Evolutionary conservation across 495 filamentous ascomycete species (phyloP), one percentile per base, ranked within the genome.

Genomic region (Neurospora hispaniola): DNA sequence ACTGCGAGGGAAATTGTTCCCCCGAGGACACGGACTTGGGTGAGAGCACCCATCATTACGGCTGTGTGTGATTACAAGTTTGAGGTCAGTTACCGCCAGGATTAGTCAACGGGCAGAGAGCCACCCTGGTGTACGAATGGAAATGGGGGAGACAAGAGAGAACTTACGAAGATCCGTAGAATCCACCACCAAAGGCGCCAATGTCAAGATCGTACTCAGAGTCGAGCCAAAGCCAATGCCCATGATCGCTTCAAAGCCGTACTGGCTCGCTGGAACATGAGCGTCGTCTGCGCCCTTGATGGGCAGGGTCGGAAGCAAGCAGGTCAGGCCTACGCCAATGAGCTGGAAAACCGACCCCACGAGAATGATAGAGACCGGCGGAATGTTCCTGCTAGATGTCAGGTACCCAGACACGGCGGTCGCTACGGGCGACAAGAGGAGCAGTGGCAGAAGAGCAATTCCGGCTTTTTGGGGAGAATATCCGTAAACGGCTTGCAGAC

Each of bases 21-120:
- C 11, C 86, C 85, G 1, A 88, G 80, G 20, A 87, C 82, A 4
- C 86, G 81, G 35, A 85, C 71, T 73, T 88, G 86, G 0, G 83
- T 85, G 8, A 86, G 70, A 7, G 81, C 80, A 3, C 84, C 84
- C 76, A 85, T 85, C 2, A 39, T 43, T 35, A 77, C 76, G 14
- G 66, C 75, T 75, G 43, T 20, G 20, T 38, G 23, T 54, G 6
- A 35, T 23, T 48, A 1, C 9, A 23, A 8, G n/a, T 5, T 48
- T 20, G 4, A 20, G 44, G 44, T 48, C 44, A 48, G 42, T 41
- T 48, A 69, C 59, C 38, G 79, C 81, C 73, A 84, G 82, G 18
- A 83, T 81, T 84, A 31, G 69, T 40, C 38, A 39, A 44, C 18
- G n/a, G 18, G n/a, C 9, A 20, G 10, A 18, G 16, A 44, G n/a